Evolutionary conservation across 2,329 filamentous ascomycete species (phyloP), one percentile per base, ranked within the genome.

Genomic region (Exophiala bonariae): DNA sequence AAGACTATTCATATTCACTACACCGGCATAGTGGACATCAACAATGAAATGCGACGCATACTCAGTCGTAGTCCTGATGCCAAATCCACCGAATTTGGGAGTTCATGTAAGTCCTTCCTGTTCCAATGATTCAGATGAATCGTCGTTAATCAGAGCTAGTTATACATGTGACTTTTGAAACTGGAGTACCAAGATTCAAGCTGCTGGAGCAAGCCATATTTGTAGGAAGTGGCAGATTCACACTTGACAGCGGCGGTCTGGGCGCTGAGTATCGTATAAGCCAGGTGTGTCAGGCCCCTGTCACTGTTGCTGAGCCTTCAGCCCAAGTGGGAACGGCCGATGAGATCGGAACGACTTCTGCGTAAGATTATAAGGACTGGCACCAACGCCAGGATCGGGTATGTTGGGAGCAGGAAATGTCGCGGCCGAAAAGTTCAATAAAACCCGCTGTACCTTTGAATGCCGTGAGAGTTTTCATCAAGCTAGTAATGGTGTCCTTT

Each of bases 181-280:
- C 70, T 10, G 70, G 69, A n/a, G 61, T 68, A 36, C 63, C 65
- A 44, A 61, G 63, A 41, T 68, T 71, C 52, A 71, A 71, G 52
- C 60, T 60, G 5, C 63, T 74, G 6, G 71, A 74, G 45, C 63
- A 59, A 38, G 57, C 62, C 3, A 60, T 70, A 3, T 73, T 70
- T 45, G 68, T 72, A 19, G 70, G 60, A 3, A 59, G 67, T 28
- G 70, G 69, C 10, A 65, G 63, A 8, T 71, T 74, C 57, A 41
- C 65, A 3, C 57, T 68, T 26, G 41, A 40, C 38, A 33, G 38
- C n/a, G 36, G 34, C 9, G 38, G 41, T 14, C 30, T 55, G 36
- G 45, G 39, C 17, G 69, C 72, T 14, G 69, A 73, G 55, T 73
- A 73, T 50, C 66, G 66, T 35, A 63, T 73, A 46, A 67, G 70